A percentile compares a stretch with the other conserved stretches of the same genome.
Evolutionary conservation across 2,329 filamentous ascomycete genomes (phyloP).

Genomic region (Tolypocladium guangdongense): DNA sequence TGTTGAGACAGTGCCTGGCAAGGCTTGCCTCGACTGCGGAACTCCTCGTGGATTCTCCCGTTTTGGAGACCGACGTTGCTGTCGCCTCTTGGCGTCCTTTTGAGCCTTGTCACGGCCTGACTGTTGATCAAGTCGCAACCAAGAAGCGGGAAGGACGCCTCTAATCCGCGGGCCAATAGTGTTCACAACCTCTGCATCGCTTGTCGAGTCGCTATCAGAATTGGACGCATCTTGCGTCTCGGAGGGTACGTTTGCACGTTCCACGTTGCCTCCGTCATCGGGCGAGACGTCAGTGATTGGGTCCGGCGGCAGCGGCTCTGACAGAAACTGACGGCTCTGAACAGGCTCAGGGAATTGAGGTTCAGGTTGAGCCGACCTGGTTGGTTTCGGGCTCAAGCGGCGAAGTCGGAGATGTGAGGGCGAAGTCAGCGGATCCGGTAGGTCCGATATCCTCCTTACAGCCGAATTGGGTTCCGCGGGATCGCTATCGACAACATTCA

Average conservation of each 20-base stretch:
- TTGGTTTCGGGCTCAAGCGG: background rate
- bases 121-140: conserved; percentile 49
- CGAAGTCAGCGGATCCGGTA: background rate
- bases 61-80: conserved; percentile 23
- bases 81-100: conserved; percentile 16
- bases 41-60: conserved; percentile 35
- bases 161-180: conserved; percentile 36
- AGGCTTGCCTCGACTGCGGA: conserved; percentile 31
- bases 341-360: background rate
- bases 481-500: conserved; percentile 20
- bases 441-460: background rate
- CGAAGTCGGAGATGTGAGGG: background rate
- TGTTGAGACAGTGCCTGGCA: conserved; percentile 14
- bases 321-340: background rate
- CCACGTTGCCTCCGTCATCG: conserved; percentile 10
- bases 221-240: conserved; percentile 6
- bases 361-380: background rate
- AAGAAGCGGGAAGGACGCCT: conserved; percentile 57
- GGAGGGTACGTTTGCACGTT: background rate
- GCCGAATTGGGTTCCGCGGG: conserved; percentile 11
- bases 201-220: conserved; percentile 21
- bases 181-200: conserved; percentile 30
- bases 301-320: background rate
- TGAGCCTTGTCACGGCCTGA: conserved; percentile 19
- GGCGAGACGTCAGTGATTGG: conserved; percentile 11